Percentiles rank a stretch among this genome's conserved stretches.
Evolutionary conservation across 2,329 filamentous ascomycete genomes (phyloP).

Genomic region (Verticillium longisporum): DNA sequence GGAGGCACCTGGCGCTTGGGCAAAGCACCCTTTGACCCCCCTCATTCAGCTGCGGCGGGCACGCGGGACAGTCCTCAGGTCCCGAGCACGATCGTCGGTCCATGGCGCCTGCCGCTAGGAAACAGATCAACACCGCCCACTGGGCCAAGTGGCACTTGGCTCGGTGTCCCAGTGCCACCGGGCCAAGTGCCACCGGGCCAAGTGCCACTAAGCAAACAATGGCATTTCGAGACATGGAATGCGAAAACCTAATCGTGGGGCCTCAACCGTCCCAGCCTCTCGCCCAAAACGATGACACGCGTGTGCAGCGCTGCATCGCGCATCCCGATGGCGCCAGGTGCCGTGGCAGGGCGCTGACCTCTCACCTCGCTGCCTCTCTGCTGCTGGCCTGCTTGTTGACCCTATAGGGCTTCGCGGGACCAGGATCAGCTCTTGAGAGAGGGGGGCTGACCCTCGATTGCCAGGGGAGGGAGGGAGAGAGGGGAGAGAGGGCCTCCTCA

Average conservation of each 20-base stretch:
- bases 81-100: neutral
- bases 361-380: neutral
- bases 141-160: too few species aligned
- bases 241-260: neutral
- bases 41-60: neutral
- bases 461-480: too few species aligned
- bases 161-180: too few species aligned
- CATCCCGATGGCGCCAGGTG: neutral
- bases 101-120: neutral
- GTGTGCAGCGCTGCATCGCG: neutral
- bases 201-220: neutral
- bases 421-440: neutral
- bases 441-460: neutral
- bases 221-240: neutral
- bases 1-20: neutral
- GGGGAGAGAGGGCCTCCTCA: neutral
- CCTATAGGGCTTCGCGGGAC: constrained; percentile 1
- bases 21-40: neutral
- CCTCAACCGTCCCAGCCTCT: neutral
- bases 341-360: neutral
- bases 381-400: too few species aligned
- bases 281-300: constrained; percentile 3
- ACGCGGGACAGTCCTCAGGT: too few species aligned
- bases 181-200: neutral
- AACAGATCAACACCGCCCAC: neutral